phyloP scores from a whole-genome alignment of 2,329 filamentous ascomycete genomes.

The Pseudonectria buxi region DNA sequence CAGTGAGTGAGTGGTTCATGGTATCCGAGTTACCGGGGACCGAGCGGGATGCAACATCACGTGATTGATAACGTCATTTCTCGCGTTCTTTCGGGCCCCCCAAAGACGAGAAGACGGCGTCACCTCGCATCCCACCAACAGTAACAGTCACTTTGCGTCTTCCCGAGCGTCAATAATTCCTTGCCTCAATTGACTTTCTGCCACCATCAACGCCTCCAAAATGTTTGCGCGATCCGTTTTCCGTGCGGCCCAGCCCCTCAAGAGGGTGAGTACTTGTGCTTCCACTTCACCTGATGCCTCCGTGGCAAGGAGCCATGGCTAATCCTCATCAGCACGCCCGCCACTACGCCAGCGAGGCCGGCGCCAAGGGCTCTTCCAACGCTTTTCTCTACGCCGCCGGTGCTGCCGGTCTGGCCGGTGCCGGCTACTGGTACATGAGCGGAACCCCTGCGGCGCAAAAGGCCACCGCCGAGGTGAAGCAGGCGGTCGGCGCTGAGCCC shows the following conservation, averaged over 20 bases:
- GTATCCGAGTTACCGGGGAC: too few species aligned
- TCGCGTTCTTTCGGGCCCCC: slow-evolving; percentile 2
- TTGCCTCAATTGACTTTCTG: slow-evolving; percentile 17
- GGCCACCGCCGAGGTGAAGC: slow-evolving; percentile 45
- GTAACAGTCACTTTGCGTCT: too few species aligned
- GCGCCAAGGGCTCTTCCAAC: slow-evolving; percentile 49
- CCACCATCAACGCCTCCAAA: slow-evolving; percentile 23
- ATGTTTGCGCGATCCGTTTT: slow-evolving; percentile 65
- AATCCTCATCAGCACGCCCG: slow-evolving; percentile 40
- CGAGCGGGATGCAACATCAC: slow-evolving; percentile 7
- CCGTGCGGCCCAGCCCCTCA: slow-evolving; percentile 58
- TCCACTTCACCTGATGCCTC: neutral
- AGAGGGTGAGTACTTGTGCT: slow-evolving; percentile 45
- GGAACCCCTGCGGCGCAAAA: slow-evolving; percentile 47
- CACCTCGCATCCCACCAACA: slow-evolving; percentile 4
- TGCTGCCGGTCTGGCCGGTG: slow-evolving; percentile 52
- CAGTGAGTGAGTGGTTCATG: too few species aligned
- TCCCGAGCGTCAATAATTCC: too few species aligned
- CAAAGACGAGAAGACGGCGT: slow-evolving; percentile 4
- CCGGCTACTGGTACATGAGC: slow-evolving; percentile 50
- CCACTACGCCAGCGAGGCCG: slow-evolving; percentile 62
- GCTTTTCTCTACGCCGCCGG: slow-evolving; percentile 54
- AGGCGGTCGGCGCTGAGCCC: slow-evolving; percentile 46
- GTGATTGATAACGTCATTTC: slow-evolving; percentile 16
- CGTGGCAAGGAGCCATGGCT: slow-evolving; percentile 5